Evolutionary conservation across 1,139 yeast genomes (phyloP), one percentile per base, ranked within the genome.

Genomic region (Geotrichum fermentans): DNA sequence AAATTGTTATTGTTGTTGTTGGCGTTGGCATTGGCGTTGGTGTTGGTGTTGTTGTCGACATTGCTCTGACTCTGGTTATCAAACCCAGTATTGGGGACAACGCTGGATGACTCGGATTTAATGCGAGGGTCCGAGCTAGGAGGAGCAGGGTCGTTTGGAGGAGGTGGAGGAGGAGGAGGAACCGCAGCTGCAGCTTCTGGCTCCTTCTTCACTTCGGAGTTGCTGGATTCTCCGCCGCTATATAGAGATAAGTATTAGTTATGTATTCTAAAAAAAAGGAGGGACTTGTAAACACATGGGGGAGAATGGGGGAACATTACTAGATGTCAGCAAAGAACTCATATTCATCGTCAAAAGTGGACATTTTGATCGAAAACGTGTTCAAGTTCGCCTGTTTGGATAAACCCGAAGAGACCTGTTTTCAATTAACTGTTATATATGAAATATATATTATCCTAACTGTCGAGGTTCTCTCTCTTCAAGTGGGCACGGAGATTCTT

Each of bases 341-440:
- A 69, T 87, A 96, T 70, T 88, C 96, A 71, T 88, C 96, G 65
- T 82, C 89, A 59, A 75, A 70, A 53, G 75, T 68, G 53, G 87
- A 78, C 85, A 80, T 80, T 43, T 32, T 29, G 43, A 20, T 11
- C 18, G 26, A 26, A 17, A 29, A 28, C 16, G 11, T 4, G n/a
- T 40, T 40, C 33, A 13, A 26, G n/a, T 24, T 36, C 49, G 34
- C 21, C 30, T 43, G 34, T 28, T 43, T 50, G 28, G 11, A 37
- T 39, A 44, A 43, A 35, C 33, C 29, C 29, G 11, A 44, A 45
- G 32, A 39, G 48, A 22, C 40, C 43, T 28, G 49, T 45, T 45
- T 43, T 45, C 49, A 37, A 40, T 34, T 45, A 45, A 40, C 45
- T 45, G 43, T 36, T 41, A 49, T 50, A 47, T 43, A 50, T 39